phyloP scores from a whole-genome alignment of 2,329 filamentous ascomycete species.

The Alternaria sp. region DNA sequence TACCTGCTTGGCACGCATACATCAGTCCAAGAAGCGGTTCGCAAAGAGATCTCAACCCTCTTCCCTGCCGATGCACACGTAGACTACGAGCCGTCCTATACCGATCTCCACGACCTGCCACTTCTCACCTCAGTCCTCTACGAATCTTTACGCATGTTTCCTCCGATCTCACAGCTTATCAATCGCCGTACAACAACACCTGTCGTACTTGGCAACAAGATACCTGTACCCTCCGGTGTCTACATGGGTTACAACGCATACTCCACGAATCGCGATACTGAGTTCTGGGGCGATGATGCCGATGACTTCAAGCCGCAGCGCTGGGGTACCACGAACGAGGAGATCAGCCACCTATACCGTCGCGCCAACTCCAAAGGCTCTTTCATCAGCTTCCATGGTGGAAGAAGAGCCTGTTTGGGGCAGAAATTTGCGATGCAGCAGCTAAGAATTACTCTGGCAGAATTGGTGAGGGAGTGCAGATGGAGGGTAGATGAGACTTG shows the following conservation, averaged over 20 bases:
- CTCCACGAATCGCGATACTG: slow-evolving; percentile 34
- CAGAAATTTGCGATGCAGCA: slow-evolving; percentile 51
- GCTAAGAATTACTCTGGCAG: slow-evolving; percentile 43
- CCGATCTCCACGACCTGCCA: slow-evolving; percentile 44
- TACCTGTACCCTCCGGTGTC: slow-evolving; percentile 30
- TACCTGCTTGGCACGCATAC: slow-evolving; percentile 33
- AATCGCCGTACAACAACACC: slow-evolving; percentile 53
- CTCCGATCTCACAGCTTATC: slow-evolving; percentile 60
- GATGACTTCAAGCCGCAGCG: slow-evolving; percentile 52
- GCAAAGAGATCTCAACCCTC: slow-evolving; percentile 28
- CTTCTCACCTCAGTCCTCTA: slow-evolving; percentile 57
- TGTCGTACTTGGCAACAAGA: slow-evolving; percentile 30
- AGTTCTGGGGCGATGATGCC: slow-evolving; percentile 39
- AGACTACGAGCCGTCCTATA: slow-evolving; percentile 29
- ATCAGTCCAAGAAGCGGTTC: slow-evolving; percentile 28
- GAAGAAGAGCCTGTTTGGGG: slow-evolving; percentile 52
- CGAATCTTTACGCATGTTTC: slow-evolving; percentile 59
- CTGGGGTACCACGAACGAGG: slow-evolving; percentile 50
- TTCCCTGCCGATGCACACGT: slow-evolving; percentile 21
- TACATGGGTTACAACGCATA: slow-evolving; percentile 43
- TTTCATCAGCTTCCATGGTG: slow-evolving; percentile 56
- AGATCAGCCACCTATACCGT: slow-evolving; percentile 49
- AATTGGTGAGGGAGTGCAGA: slow-evolving; percentile 32
- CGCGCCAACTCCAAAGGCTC: slow-evolving; percentile 49
- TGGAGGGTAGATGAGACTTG: slow-evolving; percentile 37